These are phyloP conservation scores for Albizia julibrissin DNA, from an alignment of 306 rosid species.

Conservation along the genomic window DNA sequence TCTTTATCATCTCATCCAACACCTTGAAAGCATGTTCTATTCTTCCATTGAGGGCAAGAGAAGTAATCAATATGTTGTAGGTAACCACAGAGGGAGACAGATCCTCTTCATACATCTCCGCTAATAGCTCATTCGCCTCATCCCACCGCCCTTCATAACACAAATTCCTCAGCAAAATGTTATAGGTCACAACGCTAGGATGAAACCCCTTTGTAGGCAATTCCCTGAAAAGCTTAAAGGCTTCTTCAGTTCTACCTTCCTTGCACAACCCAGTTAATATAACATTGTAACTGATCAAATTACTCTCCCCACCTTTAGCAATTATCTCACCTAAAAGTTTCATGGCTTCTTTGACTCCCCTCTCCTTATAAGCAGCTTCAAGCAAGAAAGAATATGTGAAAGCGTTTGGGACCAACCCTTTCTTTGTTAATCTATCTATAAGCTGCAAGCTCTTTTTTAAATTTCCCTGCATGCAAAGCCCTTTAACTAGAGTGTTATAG, in stretches of 20 bases:
- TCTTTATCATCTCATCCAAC: constrained; percentile 71
- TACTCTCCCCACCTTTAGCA: constrained; percentile 79
- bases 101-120: constrained; percentile 74
- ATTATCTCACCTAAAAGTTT: constrained; percentile 73
- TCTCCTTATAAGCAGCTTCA: constrained; percentile 83
- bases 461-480: constrained; percentile 77
- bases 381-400: constrained; percentile 82
- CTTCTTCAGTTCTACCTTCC: constrained; percentile 90
- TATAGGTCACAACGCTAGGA: constrained; percentile 88
- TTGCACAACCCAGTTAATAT: constrained; percentile 85
- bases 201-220: constrained; percentile 73
- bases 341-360: constrained; percentile 79
- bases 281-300: constrained; percentile 87
- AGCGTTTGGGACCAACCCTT: constrained; percentile 80
- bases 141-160: constrained; percentile 83
- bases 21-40: constrained; percentile 77
- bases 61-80: constrained; percentile 78
- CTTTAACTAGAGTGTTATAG: constrained; percentile 80
- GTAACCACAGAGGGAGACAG: constrained; percentile 69
- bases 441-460: constrained; percentile 74
- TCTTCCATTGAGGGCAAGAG: constrained; percentile 71
- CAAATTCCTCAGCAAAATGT: constrained; percentile 74
- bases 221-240: constrained; percentile 60
- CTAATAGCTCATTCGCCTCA: constrained; percentile 75
- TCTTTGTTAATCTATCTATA: constrained; percentile 64